Conservation (phyloP, 192 early-diverging fungal species). For the Coemansia sp. region DNA sequence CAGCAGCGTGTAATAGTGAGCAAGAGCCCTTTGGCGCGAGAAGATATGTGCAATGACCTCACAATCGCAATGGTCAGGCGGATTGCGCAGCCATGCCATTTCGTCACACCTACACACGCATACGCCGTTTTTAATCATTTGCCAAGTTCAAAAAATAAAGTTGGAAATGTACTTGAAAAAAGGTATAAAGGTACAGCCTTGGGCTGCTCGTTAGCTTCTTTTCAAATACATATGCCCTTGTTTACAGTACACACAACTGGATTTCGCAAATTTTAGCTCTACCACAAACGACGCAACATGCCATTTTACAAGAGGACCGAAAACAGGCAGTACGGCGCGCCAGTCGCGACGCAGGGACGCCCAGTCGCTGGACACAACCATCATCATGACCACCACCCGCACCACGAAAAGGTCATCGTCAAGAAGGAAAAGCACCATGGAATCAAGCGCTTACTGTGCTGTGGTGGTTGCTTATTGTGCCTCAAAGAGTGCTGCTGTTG, state of each 20-base stretch:
- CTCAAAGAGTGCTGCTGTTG: background rate
- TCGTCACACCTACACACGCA: no score
- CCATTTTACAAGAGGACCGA: background rate
- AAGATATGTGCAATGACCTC: background rate
- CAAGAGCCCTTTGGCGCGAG: background rate
- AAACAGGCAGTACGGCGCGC: background rate
- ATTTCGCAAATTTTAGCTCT: no score
- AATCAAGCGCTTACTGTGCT: background rate
- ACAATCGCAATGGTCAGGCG: background rate
- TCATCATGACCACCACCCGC: background rate
- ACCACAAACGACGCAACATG: background rate
- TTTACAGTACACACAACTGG: no score
- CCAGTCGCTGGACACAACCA: no score
- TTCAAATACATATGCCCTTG: background rate
- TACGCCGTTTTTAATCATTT: no score
- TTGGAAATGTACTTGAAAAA: no score
- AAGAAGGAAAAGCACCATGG: background rate
- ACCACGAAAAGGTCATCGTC: background rate
- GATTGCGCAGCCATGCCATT: background rate
- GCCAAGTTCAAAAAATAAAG: no score
- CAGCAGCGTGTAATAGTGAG: background rate
- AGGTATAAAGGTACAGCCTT: no score
- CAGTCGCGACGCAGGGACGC: background rate
- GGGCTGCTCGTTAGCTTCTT: no score
- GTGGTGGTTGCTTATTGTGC: background rate